These are phyloP conservation scores for Penicillium sp. DNA, from an alignment of 2,329 filamentous ascomycete species.

Conservation along the genomic window DNA sequence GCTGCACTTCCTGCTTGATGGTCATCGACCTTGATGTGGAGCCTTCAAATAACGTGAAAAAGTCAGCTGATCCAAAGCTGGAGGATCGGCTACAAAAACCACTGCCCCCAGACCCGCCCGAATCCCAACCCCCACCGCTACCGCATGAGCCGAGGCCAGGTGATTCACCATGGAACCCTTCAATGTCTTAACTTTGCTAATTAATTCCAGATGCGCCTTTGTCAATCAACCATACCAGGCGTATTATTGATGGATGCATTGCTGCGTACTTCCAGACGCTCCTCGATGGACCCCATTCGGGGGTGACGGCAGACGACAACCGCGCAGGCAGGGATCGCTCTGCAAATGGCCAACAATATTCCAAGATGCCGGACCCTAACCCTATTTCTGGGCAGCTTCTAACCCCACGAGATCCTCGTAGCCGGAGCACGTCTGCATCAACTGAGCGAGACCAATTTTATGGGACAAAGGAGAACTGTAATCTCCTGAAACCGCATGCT, in stretches of 20 bases:
- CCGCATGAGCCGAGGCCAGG: constrained; percentile 8
- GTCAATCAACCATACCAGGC: constrained; percentile 60
- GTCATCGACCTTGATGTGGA: constrained; percentile 72
- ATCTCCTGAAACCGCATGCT: constrained; percentile 17
- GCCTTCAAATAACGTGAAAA: constrained; percentile 18
- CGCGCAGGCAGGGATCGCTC: constrained; percentile 4
- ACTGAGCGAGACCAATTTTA: constrained; percentile 18
- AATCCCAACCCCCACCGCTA: constrained; percentile 5
- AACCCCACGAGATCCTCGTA: constrained; percentile 22
- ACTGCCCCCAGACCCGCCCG: constrained; percentile 3
- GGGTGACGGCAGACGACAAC: constrained; percentile 20
- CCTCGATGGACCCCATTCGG: constrained; percentile 28
- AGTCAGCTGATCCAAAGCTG: constrained; percentile 13
- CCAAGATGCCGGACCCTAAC: constrained; percentile 6
- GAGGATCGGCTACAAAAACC: constrained; percentile 4
- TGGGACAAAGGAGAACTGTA: constrained; percentile 14
- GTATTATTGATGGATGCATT: constrained; percentile 58
- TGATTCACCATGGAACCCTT: constrained; percentile 2
- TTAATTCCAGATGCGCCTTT: constrained; percentile 46
- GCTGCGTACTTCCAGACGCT: constrained; percentile 50
- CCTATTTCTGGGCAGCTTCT: constrained; percentile 18
- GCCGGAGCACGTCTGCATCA: constrained; percentile 30
- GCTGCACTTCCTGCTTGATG: constrained; percentile 80
- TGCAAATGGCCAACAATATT: constrained; percentile 10
- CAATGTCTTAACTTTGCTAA: constrained; percentile 2